Percentiles rank a stretch among this genome's conserved stretches.
These are phyloP conservation scores for Lepidium didymum DNA, from an alignment of 345 rosid species.

Conservation along the genomic window DNA sequence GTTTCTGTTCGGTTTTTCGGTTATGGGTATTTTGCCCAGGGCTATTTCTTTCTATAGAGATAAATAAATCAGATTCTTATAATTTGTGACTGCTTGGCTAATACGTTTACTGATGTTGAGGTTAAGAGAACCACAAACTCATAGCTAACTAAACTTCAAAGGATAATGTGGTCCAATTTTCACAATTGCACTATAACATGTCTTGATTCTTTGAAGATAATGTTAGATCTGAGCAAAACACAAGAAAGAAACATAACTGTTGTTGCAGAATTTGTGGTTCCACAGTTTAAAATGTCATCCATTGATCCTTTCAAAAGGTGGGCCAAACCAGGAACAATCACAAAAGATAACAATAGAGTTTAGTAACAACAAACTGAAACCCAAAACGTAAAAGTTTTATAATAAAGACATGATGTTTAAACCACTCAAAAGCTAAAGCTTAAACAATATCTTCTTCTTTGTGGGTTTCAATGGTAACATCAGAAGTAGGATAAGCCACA, in stretches of 20 bases:
- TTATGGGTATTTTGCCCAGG: no score
- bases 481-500: conserved; percentile 52
- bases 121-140: not conserved
- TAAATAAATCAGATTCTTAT: not conserved
- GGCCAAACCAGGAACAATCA: conserved; percentile 1
- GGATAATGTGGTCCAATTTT: no score
- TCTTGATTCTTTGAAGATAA: not conserved
- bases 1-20: no score
- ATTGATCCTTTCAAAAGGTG: conserved; percentile 15
- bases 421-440: not conserved
- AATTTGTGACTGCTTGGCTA: not conserved
- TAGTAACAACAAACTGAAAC: conserved; percentile 19
- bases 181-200: no score
- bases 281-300: conserved; percentile 8
- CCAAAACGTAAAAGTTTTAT: not conserved
- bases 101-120: not conserved
- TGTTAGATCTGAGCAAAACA: not conserved
- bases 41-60: not conserved
- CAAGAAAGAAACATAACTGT: no score
- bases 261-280: not conserved
- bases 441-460: conserved; percentile 67
- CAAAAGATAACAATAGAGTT: conserved; percentile 14
- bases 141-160: not conserved
- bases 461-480: conserved; percentile 74
- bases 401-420: not conserved